Conservation (phyloP, 2,329 filamentous ascomycete species). For the Ceratocystis ficicola region DNA sequence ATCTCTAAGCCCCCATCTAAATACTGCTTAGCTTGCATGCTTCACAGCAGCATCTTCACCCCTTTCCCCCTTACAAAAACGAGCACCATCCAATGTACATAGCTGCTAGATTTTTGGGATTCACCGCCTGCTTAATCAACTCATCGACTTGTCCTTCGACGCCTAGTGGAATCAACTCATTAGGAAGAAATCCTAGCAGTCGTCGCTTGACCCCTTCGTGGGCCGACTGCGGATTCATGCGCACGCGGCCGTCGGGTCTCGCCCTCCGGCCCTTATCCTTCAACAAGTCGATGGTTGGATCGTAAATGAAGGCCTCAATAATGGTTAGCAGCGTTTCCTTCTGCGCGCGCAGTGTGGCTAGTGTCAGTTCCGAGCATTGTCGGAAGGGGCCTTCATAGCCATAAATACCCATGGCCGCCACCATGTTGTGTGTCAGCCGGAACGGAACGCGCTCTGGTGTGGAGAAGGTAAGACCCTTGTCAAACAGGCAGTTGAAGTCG, state of each 20-base stretch:
- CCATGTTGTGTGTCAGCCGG: constrained; percentile 96
- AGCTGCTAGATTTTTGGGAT: constrained; percentile 63
- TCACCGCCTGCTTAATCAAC: constrained; percentile 74
- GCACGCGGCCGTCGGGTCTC: neutral
- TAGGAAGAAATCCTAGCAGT: constrained; percentile 67
- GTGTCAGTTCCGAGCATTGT: constrained; percentile 77
- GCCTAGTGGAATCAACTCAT: constrained; percentile 83
- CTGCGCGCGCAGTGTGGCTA: constrained; percentile 73
- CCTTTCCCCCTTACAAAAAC: constrained; percentile 36
- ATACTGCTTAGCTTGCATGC: neutral
- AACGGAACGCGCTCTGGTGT: constrained; percentile 94
- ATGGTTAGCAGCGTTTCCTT: constrained; percentile 97
- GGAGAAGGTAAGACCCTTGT: constrained; percentile 90
- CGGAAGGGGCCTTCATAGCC: constrained; percentile 89
- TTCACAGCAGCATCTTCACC: neutral
- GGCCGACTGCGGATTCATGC: constrained; percentile 55
- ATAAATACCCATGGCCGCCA: constrained; percentile 90
- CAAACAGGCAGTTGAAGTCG: constrained; percentile 98
- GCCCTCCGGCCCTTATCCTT: constrained; percentile 51
- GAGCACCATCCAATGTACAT: constrained; percentile 97
- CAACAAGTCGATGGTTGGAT: constrained; percentile 88
- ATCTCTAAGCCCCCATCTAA: too few species aligned
- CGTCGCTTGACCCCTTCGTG: constrained; percentile 82
- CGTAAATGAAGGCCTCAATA: constrained; percentile 90
- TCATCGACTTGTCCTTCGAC: constrained; percentile 97